Base-by-base conservation (phyloP, 2,329 filamentous ascomycete species). In the Fusarium graminum region DNA sequence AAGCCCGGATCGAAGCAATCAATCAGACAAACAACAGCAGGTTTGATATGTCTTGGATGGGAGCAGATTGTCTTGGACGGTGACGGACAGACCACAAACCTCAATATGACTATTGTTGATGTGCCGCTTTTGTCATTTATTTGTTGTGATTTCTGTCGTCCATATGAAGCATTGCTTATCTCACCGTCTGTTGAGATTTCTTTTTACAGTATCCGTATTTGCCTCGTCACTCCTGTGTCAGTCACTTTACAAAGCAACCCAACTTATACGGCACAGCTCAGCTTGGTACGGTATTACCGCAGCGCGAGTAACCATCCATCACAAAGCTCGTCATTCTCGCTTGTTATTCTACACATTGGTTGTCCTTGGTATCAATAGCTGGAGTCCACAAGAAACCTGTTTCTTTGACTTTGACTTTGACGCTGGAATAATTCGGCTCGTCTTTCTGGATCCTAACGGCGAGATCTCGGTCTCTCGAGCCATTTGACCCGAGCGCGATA, bases 151-250 rank as follows among this genome's bases (percentile, higher is more conserved):
- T 46, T n/a, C 22, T 64, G 47, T 29, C 42, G 45, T 26, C 59
- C 61, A 53, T 55, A 60, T 60, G 56, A 63, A 66, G 51, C 30
- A 38, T 19, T 63, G 62, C 62, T 63, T 52, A 67, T 66, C 63
- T 63, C 63, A 67, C 63, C 26, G 38, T 50, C 41, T 57, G 44
- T 51, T 44, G 47, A 38, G 26, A 36, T 42, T 59, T 55, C 29
- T 17, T 46, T 32, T 39, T 49, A n/a, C 39, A 29, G 30, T 59
- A 26, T 28, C 49, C 25, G 29, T 43, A 30, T 42, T 45, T 41
- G 52, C 40, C 41, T 52, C 29, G 46, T 53, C 49, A 46, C 42
- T 58, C 36, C 28, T 29, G 28, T 29, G 26, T 36, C 56, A 60
- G 39, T 25, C 34, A 52, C 17, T 43, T 49, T 49, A 63, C 61